phyloP scores from a whole-genome alignment of 495 filamentous ascomycete species.

The Penicillium manginii region DNA sequence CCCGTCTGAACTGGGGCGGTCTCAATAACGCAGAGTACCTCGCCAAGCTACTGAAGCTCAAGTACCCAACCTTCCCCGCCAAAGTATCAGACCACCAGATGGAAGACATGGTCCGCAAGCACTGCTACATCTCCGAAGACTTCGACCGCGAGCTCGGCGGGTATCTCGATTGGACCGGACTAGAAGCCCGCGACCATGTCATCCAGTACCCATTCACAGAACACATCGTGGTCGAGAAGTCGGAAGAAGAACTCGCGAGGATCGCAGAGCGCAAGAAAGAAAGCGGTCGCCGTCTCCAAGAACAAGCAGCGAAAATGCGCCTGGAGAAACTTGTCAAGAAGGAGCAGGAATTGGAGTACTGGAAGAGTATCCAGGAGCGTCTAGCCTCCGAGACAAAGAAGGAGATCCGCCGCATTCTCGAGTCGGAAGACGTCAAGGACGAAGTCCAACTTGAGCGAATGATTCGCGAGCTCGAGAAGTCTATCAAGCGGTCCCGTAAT shows the following conservation, averaged over 20 bases:
- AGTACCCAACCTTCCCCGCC: slow-evolving; percentile 87
- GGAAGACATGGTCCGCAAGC: slow-evolving; percentile 82
- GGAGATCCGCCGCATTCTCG: slow-evolving; percentile 80
- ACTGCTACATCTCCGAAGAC: slow-evolving; percentile 85
- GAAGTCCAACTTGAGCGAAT: slow-evolving; percentile 78
- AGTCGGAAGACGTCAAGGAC: slow-evolving; percentile 89
- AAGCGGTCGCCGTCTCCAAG: slow-evolving; percentile 86
- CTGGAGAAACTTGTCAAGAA: slow-evolving; percentile 93
- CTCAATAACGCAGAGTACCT: slow-evolving; percentile 88
- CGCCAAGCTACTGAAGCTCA: slow-evolving; percentile 84
- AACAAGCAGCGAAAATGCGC: slow-evolving; percentile 95
- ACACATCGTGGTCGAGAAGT: slow-evolving; percentile 84
- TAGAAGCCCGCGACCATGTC: slow-evolving; percentile 86
- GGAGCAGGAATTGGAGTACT: slow-evolving; percentile 94
- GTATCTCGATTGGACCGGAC: slow-evolving; percentile 83
- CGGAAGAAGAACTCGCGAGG: slow-evolving; percentile 84
- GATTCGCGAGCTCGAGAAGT: slow-evolving; percentile 85
- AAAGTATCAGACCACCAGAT: slow-evolving; percentile 83
- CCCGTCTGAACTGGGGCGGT: slow-evolving; percentile 93
- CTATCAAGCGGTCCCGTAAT: slow-evolving; percentile 83
- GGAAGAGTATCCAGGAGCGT: slow-evolving; percentile 74
- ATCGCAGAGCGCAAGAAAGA: slow-evolving; percentile 93
- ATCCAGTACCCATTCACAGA: slow-evolving; percentile 94
- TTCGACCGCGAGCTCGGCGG: slow-evolving; percentile 75
- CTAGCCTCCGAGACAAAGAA: slow-evolving; percentile 80